Percentiles rank a stretch among this genome's conserved stretches.
phyloP scores from a whole-genome alignment of 1,284 basidiomycete genomes.

The Apiotrichum veenhuisii region DNA sequence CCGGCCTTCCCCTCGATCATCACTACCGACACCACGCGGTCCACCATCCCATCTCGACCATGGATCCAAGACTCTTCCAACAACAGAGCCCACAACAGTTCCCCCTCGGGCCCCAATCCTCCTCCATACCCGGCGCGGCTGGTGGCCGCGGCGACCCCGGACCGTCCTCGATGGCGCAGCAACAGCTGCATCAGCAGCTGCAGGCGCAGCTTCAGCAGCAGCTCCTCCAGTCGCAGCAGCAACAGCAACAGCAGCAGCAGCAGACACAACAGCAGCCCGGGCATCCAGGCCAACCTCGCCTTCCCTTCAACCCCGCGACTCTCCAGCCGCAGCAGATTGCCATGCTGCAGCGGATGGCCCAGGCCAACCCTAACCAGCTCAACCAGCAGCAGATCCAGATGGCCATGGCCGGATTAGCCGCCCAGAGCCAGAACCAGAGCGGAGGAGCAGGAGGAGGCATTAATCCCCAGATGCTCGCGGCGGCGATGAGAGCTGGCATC shows the following conservation, averaged over 20 bases:
- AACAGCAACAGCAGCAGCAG: slow-evolving; percentile 13
- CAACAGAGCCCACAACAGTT: slow-evolving; percentile 21
- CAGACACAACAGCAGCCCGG: slow-evolving; percentile 6
- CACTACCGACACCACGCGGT: neutral
- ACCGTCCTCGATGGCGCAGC: slow-evolving; percentile 26
- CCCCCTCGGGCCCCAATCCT: slow-evolving; percentile 16
- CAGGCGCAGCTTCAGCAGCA: slow-evolving; percentile 13
- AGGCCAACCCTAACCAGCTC: slow-evolving; percentile 16
- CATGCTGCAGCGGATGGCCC: slow-evolving; percentile 30
- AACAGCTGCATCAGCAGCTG: slow-evolving; percentile 5
- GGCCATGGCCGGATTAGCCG: slow-evolving; percentile 28
- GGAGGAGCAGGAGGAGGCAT: slow-evolving; percentile 4
- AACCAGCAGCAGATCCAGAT: slow-evolving; percentile 34
- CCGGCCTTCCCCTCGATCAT: neutral
- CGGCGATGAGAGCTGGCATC: slow-evolving; percentile 14
- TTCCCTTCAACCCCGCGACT: slow-evolving; percentile 18
- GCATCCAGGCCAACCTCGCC: slow-evolving; percentile 13
- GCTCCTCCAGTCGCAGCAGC: slow-evolving; percentile 10
- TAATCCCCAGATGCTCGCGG: slow-evolving; percentile 19
- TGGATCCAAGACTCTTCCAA: slow-evolving; percentile 25
- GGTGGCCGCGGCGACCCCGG: slow-evolving; percentile 31
- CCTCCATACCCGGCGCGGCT: slow-evolving; percentile 21
- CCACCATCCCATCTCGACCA: slow-evolving; percentile 4
- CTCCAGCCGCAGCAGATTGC: slow-evolving; percentile 29
- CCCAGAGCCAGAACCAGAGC: slow-evolving; percentile 4